A percentile compares a stretch with the other conserved stretches of the same genome.
Conservation (phyloP, 1,139 yeast species). For the Debaryomyces nepalensis region DNA sequence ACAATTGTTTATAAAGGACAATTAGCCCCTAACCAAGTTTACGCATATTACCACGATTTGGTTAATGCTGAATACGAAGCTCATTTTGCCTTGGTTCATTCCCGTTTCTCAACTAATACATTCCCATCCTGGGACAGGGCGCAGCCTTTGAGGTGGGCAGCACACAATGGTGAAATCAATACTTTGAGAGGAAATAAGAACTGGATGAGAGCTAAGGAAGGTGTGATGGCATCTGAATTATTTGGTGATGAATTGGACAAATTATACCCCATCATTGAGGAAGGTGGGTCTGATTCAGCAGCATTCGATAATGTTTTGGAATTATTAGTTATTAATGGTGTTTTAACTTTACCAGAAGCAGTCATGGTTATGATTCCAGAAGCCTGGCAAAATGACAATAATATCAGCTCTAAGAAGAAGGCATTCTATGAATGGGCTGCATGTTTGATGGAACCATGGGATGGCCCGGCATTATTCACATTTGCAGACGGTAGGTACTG, state of each 20-base stretch:
- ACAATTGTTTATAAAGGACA: slow-evolving; percentile 98
- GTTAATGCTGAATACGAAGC: slow-evolving; percentile 92
- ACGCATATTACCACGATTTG: slow-evolving; percentile 91
- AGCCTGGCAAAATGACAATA: slow-evolving; percentile 91
- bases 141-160: slow-evolving; percentile 96
- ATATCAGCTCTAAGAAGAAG: slow-evolving; percentile 86
- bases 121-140: slow-evolving; percentile 99
- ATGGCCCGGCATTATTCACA: slow-evolving; percentile 96
- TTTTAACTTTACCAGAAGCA: slow-evolving; percentile 91
- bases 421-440: slow-evolving; percentile 99
- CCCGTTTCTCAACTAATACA: slow-evolving; percentile 96
- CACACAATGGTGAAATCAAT: slow-evolving; percentile 98
- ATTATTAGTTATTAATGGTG: slow-evolving; percentile 88
- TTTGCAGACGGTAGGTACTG: slow-evolving; percentile 98
- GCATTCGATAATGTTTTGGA: slow-evolving; percentile 96
- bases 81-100: slow-evolving; percentile 94
- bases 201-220: slow-evolving; percentile 99
- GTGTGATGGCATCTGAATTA: slow-evolving; percentile 84
- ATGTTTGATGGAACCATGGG: slow-evolving; percentile 99
- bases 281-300: slow-evolving; percentile 99
- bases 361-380: slow-evolving; percentile 97
- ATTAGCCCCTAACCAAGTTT: slow-evolving; percentile 94
- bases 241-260: slow-evolving; percentile 93
- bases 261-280: slow-evolving; percentile 93
- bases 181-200: slow-evolving; percentile 96